phyloP scores from a whole-genome alignment of 2,329 filamentous ascomycete genomes.

The Dendryphion nanum region DNA sequence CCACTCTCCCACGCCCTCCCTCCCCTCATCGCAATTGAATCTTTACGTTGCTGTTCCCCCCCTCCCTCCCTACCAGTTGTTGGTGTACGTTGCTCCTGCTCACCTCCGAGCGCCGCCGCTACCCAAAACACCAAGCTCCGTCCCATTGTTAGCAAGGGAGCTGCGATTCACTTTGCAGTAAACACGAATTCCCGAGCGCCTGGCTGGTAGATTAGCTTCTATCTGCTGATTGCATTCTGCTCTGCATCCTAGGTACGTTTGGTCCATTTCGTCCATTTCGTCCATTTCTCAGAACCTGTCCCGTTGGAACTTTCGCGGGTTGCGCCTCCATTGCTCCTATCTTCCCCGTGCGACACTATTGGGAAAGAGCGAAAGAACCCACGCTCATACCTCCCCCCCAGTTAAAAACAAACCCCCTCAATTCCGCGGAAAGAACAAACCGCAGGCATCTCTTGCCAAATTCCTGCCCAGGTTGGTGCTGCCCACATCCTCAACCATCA shows the following conservation, averaged over 20 bases:
- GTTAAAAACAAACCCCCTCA: no score
- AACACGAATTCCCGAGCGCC: constrained; percentile 29
- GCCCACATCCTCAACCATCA: no score
- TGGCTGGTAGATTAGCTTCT: constrained; percentile 38
- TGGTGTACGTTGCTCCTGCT: no score
- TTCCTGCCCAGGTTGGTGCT: no score
- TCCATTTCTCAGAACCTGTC: background rate
- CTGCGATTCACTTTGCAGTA: constrained; percentile 28
- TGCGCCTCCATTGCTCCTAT: background rate
- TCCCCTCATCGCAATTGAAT: background rate
- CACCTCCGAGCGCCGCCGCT: no score
- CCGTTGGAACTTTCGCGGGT: background rate
- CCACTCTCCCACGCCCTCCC: background rate
- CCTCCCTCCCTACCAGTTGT: background rate
- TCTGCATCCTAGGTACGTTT: constrained; percentile 10
- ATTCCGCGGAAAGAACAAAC: no score
- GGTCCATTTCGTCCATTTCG: background rate
- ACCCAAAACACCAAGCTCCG: constrained; percentile 1
- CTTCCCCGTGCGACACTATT: background rate
- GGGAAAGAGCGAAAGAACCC: no score
- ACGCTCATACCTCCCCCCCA: no score
- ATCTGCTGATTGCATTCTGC: constrained; percentile 10
- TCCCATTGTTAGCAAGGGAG: constrained; percentile 28
- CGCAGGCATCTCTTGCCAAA: no score
- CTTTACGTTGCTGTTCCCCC: background rate